Evolutionary conservation across 2,329 filamentous ascomycete genomes (phyloP).

Genomic region (Fusarium sp.): DNA sequence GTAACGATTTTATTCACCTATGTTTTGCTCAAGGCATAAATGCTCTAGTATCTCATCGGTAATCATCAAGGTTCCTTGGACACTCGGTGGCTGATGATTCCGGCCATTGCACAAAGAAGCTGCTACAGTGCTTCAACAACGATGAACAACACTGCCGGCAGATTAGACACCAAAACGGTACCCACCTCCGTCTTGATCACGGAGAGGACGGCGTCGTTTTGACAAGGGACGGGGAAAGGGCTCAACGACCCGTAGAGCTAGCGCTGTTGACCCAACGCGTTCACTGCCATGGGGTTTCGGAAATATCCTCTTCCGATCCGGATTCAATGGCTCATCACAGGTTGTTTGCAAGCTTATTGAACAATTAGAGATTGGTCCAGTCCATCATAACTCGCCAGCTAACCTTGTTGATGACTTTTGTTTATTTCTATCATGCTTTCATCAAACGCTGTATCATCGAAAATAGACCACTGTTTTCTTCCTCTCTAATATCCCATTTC

Average conservation of each 20-base stretch:
- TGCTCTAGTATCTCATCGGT: not conserved
- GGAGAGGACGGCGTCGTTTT: constrained; percentile 28
- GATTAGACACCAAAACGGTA: constrained; percentile 31
- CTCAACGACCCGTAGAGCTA: constrained; percentile 18
- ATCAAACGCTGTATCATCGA: constrained; percentile 28
- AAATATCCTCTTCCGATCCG: constrained; percentile 6
- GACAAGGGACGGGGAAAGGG: constrained; percentile 35
- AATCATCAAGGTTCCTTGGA: no score
- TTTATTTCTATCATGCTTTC: constrained; percentile 17
- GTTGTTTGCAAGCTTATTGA: not conserved
- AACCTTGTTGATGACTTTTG: constrained; percentile 11
- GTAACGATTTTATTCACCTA: not conserved
- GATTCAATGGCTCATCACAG: not conserved
- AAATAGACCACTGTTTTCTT: constrained; percentile 34
- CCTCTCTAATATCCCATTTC: constrained; percentile 28
- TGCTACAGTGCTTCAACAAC: constrained; percentile 5
- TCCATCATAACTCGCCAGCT: not conserved
- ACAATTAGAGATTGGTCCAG: not conserved
- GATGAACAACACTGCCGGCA: constrained; percentile 11
- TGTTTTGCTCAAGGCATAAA: not conserved
- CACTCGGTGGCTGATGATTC: not conserved
- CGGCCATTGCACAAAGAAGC: not conserved
- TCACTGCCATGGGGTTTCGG: not conserved
- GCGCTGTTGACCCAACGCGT: constrained; percentile 8
- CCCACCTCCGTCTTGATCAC: constrained; percentile 38